A percentile compares a stretch with the other conserved stretches of the same genome.
Evolutionary conservation across 2,329 filamentous ascomycete genomes (phyloP).

Genomic region (Furcasterigmium furcatum): DNA sequence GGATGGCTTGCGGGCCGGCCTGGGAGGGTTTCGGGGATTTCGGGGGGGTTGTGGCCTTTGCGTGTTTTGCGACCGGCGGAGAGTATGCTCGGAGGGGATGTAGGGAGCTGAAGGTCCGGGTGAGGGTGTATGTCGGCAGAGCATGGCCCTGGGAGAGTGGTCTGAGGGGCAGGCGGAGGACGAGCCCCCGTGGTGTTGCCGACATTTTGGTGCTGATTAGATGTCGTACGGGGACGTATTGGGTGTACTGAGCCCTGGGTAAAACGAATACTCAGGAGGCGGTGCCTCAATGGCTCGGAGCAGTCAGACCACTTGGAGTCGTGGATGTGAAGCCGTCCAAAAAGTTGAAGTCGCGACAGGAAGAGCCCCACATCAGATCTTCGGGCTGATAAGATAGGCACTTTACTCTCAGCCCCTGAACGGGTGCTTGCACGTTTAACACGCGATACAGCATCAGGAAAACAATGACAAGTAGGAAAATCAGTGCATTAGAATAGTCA

Average conservation of each 20-base stretch:
- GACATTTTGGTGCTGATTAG: conserved; percentile 7
- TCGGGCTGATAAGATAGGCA: not conserved
- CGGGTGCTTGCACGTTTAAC: not conserved
- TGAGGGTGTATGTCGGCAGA: conserved; percentile 3
- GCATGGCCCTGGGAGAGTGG: conserved; percentile 3
- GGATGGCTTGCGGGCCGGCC: not conserved
- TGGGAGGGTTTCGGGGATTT: not conserved
- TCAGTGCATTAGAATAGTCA: not conserved
- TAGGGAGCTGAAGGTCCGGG: conserved; percentile 8
- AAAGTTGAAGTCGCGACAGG: conserved; percentile 10
- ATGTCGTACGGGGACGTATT: no score
- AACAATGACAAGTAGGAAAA: not conserved
- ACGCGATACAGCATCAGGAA: not conserved
- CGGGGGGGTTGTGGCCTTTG: not conserved
- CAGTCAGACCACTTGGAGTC: conserved; percentile 1
- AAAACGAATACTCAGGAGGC: no score
- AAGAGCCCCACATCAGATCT: not conserved
- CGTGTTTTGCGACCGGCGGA: not conserved
- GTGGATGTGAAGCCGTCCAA: conserved; percentile 11
- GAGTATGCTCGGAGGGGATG: conserved; percentile 1
- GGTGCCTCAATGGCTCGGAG: not conserved
- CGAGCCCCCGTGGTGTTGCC: conserved; percentile 7
- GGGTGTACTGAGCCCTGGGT: not conserved
- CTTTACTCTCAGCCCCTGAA: not conserved
- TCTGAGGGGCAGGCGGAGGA: conserved; percentile 7